Evolutionary conservation across 768 basidiomycete genomes (phyloP), one percentile per base, ranked within the genome.

Genomic region (Tricholoma sp.): DNA sequence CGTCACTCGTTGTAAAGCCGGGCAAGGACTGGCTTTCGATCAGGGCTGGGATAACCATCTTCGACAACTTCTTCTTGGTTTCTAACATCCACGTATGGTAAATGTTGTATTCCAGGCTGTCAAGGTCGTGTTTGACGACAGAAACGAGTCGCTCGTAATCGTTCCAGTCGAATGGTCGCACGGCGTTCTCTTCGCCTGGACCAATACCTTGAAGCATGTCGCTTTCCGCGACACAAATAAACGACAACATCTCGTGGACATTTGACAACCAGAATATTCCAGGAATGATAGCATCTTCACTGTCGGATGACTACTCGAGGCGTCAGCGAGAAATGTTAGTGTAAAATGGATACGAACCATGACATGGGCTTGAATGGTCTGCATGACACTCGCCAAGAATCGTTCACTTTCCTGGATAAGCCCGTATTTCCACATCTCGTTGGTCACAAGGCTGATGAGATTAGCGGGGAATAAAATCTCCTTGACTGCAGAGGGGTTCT

Each of bases 361-460:
- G 61, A 98, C 94, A 73, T 98, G 94, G 24, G 88, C 80, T 76
- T 99, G 97, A 57, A 99, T 89, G 2, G 88, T 90, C 71, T 98
- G 95, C 96, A 98, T 98, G 55, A 98, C 91, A 68, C 96, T 98
- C 34, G 97, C 97, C 56, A 99, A 77, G 83, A 99, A 98, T 49
- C 95, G 81, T 72, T 98, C 97, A 74, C 94, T 96, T 72, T 99
- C 97, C 13, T 86, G 80, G 62, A 98, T 98, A 61, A 99, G 83
- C 50, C 95, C 94, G 65, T 96, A 94, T 73, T 97, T 98, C 97
- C 97, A 98, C 97, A 99, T 99, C 73, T 98, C 97, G 71, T 99
- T 99, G n/a, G 94, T 96, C 61, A 97, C 88, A 48, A 98, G 76
- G 68, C 91, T 93, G 72, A 99, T 98, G 57, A 99, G 83, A 70